Evolutionary conservation across 2,329 filamentous ascomycete species (phyloP).

Genomic region (Verticillium klebahnii): DNA sequence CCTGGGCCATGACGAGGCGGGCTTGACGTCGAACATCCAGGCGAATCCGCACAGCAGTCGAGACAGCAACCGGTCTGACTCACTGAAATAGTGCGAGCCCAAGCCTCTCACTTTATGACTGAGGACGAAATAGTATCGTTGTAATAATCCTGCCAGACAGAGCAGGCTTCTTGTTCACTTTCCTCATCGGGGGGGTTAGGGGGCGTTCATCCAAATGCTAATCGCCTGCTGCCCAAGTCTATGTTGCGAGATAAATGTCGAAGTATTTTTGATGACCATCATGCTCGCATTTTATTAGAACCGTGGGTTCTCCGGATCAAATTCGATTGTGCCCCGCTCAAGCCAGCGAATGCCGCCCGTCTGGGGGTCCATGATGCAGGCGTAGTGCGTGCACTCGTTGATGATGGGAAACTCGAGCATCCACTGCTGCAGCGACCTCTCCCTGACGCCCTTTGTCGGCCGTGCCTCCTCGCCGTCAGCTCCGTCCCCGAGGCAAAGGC

Average conservation of each 20-base stretch:
- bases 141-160: too few species aligned
- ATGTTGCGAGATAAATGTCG: too few species aligned
- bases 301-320: background rate
- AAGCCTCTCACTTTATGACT: too few species aligned
- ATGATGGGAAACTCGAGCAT: constrained; percentile 45
- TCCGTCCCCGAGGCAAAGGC: constrained; percentile 7
- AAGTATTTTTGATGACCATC: too few species aligned
- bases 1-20: constrained; percentile 17
- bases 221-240: too few species aligned
- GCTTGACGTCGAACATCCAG: constrained; percentile 13
- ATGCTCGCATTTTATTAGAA: background rate
- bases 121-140: too few species aligned
- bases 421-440: constrained; percentile 38
- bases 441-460: constrained; percentile 20
- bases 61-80: background rate
- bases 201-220: too few species aligned
- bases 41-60: constrained; percentile 10
- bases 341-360: constrained; percentile 42
- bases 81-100: background rate
- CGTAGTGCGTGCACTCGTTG: constrained; percentile 56
- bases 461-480: background rate
- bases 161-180: too few species aligned
- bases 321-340: constrained; percentile 5
- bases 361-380: constrained; percentile 50
- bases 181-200: too few species aligned